Conservation (phyloP, 148 eudicot species). For the Suaeda aralocaspica region DNA sequence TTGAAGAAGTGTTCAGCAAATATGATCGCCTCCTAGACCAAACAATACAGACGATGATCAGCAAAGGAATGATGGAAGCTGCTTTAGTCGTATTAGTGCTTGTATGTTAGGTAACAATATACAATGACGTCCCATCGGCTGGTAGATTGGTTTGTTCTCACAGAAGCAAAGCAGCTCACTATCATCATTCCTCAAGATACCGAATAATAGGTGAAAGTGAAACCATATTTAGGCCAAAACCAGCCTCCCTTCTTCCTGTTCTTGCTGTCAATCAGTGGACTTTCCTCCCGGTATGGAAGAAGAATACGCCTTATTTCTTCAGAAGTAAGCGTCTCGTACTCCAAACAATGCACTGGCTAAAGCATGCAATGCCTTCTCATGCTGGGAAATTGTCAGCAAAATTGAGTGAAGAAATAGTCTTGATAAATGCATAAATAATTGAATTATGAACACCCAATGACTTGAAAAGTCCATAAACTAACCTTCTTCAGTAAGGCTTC, state of each 20-base stretch:
- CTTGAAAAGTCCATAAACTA: slow-evolving; percentile 8
- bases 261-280: slow-evolving; percentile 33
- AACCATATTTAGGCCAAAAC: slow-evolving; percentile 44
- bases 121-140: slow-evolving; percentile 16
- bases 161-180: not conserved
- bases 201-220: not conserved
- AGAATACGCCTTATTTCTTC: slow-evolving; percentile 81
- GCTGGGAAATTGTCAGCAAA: slow-evolving; percentile 42
- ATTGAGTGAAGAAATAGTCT: not conserved
- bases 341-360: slow-evolving; percentile 78
- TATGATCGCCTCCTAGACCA: not conserved
- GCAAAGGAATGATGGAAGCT: slow-evolving; percentile 7
- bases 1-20: not conserved
- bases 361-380: slow-evolving; percentile 77
- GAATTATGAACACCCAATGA: not conserved
- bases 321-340: slow-evolving; percentile 68
- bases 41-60: not conserved
- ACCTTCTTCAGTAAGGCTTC: slow-evolving; percentile 86
- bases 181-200: not conserved
- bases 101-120: slow-evolving; percentile 27
- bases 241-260: slow-evolving; percentile 61
- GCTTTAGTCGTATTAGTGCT: too few species aligned
- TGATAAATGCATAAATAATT: not conserved
- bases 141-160: slow-evolving; percentile 1
- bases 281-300: slow-evolving; percentile 46